phyloP scores from a whole-genome alignment of 352 stramenopile genomes.

The Phytophthora colocasiae region DNA sequence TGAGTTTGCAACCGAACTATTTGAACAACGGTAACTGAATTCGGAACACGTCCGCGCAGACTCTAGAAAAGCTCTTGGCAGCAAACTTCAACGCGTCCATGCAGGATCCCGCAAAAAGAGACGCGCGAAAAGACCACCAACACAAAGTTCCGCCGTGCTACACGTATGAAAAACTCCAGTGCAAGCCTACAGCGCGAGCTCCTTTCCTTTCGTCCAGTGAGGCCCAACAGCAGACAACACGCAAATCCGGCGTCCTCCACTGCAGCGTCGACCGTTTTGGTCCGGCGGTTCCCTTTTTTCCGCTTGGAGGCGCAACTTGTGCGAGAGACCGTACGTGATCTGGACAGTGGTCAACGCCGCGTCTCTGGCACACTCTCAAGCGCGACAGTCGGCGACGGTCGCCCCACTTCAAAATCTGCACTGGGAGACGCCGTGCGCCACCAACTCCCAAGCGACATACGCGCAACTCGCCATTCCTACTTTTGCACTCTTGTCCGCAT shows the following conservation, averaged over 20 bases:
- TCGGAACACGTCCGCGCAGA: no score
- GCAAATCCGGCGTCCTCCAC: no score
- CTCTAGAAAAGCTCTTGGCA: no score
- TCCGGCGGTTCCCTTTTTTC: constrained; percentile 28
- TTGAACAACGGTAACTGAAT: no score
- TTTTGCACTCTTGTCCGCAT: constrained; percentile 7
- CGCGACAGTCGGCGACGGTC: constrained; percentile 12
- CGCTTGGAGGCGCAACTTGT: constrained; percentile 30
- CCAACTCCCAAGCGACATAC: constrained; percentile 10
- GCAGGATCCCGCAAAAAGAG: constrained; percentile 13
- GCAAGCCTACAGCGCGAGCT: no score
- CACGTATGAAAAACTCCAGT: not conserved
- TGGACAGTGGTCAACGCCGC: constrained; percentile 6
- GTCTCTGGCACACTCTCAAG: constrained; percentile 20
- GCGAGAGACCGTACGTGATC: constrained; percentile 18
- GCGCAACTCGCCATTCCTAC: not conserved
- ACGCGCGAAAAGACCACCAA: constrained; percentile 15
- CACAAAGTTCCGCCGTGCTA: constrained; percentile 19
- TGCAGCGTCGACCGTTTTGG: not conserved
- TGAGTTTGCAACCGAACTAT: no score
- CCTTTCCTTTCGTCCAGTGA: no score
- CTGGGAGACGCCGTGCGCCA: constrained; percentile 23
- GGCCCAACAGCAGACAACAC: no score
- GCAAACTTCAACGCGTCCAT: no score
- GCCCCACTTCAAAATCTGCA: constrained; percentile 46